Evolutionary conservation across 2,329 filamentous ascomycete species (phyloP), one percentile per base, ranked within the genome.

Genomic region (Alternaria triticina): DNA sequence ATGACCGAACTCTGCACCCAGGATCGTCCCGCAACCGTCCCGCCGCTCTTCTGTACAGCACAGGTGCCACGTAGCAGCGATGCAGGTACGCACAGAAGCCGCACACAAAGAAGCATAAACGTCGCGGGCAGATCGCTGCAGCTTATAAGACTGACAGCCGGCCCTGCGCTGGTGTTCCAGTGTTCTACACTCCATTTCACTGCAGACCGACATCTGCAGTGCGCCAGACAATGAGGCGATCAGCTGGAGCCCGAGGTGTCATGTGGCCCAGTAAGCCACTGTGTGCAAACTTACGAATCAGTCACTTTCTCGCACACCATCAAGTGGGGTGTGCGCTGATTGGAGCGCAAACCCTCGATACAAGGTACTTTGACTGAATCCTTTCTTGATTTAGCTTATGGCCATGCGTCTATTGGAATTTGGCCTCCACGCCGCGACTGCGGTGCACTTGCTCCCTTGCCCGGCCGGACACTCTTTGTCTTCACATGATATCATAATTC

Each of bases 241-340:
- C 76, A 78, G 74, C 76, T 77, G 74, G 69, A 73, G 67, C 67
- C 66, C 27, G 59, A 70, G 45, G 67, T 65, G 70, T 79, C 77
- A 79, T 75, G 75, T 77, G 77, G 77, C 70, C 60, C 64, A 68
- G 72, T 75, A 75, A 79, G 77, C 77, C 77, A 79, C 77, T 70
- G 64, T 71, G 70, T 68, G 64, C 68, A 57, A 70, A 71, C 72
- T 67, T 76, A 67, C 77, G 76, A 79, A 79, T 79, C 77, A 77
- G 70, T 71, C 69, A 57, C 67, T 70, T 76, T 70, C 71, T 76
- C 71, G 71, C 76, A 75, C 77, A 78, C 77, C 76, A 77, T 71
- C 72, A 78, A 62, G 52, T 51, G 67, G 60, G 62, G 64, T 56
- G 15, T 49, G 49, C 12, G 47, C 59, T 74, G 68, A 79, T 79